Evolutionary conservation across 345 rosid species (phyloP).

Genomic region (Gossypium turneri): DNA sequence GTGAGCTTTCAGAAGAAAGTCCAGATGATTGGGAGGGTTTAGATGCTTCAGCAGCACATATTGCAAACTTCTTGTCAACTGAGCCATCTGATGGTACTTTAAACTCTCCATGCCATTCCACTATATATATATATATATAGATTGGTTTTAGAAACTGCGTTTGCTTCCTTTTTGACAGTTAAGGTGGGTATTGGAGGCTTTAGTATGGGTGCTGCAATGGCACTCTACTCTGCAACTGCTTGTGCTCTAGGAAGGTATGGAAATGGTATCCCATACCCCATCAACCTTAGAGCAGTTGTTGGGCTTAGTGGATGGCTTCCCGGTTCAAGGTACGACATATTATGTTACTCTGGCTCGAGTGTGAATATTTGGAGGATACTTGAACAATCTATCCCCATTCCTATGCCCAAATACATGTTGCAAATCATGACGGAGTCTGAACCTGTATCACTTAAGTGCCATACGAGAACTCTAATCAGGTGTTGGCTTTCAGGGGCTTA

Average conservation of each 20-base stretch:
- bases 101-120: not conserved
- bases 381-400: too few species aligned
- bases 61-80: slow-evolving; percentile 79
- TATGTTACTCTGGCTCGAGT: not conserved
- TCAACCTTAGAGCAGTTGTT: slow-evolving; percentile 55
- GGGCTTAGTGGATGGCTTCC: slow-evolving; percentile 95
- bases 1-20: slow-evolving; percentile 78
- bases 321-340: slow-evolving; percentile 55
- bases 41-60: slow-evolving; percentile 92
- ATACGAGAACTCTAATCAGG: not conserved
- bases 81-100: slow-evolving; percentile 84
- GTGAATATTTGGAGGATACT: too few species aligned
- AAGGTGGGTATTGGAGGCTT: slow-evolving; percentile 91
- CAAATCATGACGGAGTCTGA: too few species aligned
- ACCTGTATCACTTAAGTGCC: too few species aligned
- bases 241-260: slow-evolving; percentile 70
- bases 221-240: slow-evolving; percentile 81
- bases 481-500: slow-evolving; percentile 37
- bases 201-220: slow-evolving; percentile 90
- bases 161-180: slow-evolving; percentile 40
- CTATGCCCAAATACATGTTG: too few species aligned
- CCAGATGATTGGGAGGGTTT: slow-evolving; percentile 83
- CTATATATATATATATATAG: not conserved
- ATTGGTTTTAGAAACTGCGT: not conserved
- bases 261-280: slow-evolving; percentile 55